Evolutionary conservation across 2,329 filamentous ascomycete genomes (phyloP), one percentile per base, ranked within the genome.

Genomic region (Coleophoma eucalyptorum): DNA sequence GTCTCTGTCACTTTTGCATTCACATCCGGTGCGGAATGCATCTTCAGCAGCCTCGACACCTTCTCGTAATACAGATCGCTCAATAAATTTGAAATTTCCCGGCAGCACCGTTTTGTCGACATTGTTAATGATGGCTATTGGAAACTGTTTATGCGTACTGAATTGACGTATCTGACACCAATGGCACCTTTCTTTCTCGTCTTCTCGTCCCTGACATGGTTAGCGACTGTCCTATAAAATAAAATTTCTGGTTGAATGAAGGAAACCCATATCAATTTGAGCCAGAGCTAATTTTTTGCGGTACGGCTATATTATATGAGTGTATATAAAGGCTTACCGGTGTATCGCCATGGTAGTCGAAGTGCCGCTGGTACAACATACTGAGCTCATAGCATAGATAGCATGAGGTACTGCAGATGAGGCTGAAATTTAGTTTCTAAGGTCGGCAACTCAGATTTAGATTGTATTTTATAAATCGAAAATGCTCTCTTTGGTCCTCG

Each of bases 21-120:
- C 69, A 63, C 90, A 95, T 3, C 89, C 89, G 49, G 76, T 77
- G 55, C 83, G 79, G 49, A 89, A 87, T 26, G 77, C 85, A 44
- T 73, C 71, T 53, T 80, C 79, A 4, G 79, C 79, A 12, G 77
- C 73, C 41, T 78, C 66, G 0, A 93, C 84, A 18, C 81, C 86
- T 1, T 76, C 59, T 3, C 78, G 70, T 1, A 88, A 72, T 4
- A 86, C 71, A 10, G 82, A 84, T 1, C 76, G 67, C 6, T 84
- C 72, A 48, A 91, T 84, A 65, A 92, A 93, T 0, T 74, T 73
- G 59, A 94, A 95, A 37, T 79, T 70, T 0, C 80, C 68, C 0
- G 87, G 83, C 13, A 83, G 71, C n/a, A 58, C 75, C 57, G 60
- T 74, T 2, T 75, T 68, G 57, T 87, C 84, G 2, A 80, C 68